Evolutionary conservation across 345 rosid genomes (phyloP).

Genomic region (Crucihimalaya himalaica): DNA sequence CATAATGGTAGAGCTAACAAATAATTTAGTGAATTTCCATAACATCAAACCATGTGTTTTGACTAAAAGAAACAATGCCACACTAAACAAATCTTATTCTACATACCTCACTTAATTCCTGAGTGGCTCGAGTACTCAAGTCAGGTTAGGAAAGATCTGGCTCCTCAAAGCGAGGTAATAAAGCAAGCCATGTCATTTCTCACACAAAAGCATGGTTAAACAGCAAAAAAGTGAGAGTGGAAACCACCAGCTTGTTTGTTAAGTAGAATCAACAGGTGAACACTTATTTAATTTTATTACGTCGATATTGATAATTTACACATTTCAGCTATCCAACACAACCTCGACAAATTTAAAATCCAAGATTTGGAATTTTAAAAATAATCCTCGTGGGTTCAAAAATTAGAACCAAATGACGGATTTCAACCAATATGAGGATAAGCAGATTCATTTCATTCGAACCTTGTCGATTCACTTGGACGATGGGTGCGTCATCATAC

Average conservation of each 20-base stretch:
- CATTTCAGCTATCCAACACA: constrained; percentile 5
- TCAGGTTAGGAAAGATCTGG: background rate
- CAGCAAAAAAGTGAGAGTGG: background rate
- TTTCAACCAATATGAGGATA: background rate
- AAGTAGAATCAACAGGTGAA: constrained; percentile 7
- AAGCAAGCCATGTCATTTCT: background rate
- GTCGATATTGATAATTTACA: background rate
- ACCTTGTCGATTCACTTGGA: constrained; percentile 88
- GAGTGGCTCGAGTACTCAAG: constrained; percentile 72
- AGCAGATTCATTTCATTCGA: constrained; percentile 10
- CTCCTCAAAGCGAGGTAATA: background rate
- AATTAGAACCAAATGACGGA: background rate
- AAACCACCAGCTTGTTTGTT: background rate
- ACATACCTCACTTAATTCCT: constrained; percentile 95
- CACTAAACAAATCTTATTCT: constrained; percentile 20
- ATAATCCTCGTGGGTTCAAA: background rate
- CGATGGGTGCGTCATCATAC: constrained; percentile 89
- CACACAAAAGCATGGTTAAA: background rate
- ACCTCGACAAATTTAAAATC: background rate
- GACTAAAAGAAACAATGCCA: constrained; percentile 16
- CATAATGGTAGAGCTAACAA: background rate
- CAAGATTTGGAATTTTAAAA: background rate
- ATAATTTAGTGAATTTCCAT: background rate
- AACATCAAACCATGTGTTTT: constrained; percentile 5
- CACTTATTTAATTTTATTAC: background rate